Evolutionary conservation across 1,284 basidiomycete species (phyloP), one percentile per base, ranked within the genome.

Genomic region (Ceratorhiza oryzae-sativae): DNA sequence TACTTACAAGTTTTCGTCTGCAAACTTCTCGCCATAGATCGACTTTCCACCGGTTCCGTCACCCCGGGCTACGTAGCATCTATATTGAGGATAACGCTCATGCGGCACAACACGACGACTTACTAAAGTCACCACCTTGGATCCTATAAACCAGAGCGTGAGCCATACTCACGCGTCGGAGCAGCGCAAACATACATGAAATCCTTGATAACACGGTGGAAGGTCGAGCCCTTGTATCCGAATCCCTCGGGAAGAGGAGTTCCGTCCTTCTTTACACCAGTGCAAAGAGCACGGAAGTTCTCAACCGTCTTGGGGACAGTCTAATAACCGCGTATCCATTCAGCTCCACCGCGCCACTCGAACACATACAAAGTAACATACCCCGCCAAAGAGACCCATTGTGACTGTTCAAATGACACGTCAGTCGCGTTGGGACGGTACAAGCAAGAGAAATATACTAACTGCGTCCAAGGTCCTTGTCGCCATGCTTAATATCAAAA

Each of bases 401-500:
- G 87, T 86, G 77, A 96, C 91, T 93, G 58, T 4, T n/a, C 8
- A 41, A 55, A 75, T 20, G 63, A 56, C 36, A 30, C 9, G 30
- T 42, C 30, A 25, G 27, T 53, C 41, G 60, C 23, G 13, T 20
- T 23, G 23, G n/a, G n/a, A n/a, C n/a, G n/a, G n/a, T n/a, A 20
- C 27, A n/a, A 30, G 36, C 59, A 15, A 30, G 73, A 70, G 55
- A 76, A 45, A 75, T 76, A 39, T 23, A 86, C 90, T 76, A 77
- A 93, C 92, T 84, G 74, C 94, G 88, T 73, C 95, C 95, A 41
- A 97, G 73, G 60, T 88, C 84, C 81, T 91, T 84, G 80, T 90
- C 93, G 34, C 93, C 94, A 81, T 97, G 94, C 77, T 91, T 89
- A 74, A 97, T 90, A 81, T 97, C 95, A 78, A 97, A 97, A 85